These are phyloP conservation scores for Amanita rimosa DNA, from an alignment of 768 basidiomycete species.

Conservation along the genomic window DNA sequence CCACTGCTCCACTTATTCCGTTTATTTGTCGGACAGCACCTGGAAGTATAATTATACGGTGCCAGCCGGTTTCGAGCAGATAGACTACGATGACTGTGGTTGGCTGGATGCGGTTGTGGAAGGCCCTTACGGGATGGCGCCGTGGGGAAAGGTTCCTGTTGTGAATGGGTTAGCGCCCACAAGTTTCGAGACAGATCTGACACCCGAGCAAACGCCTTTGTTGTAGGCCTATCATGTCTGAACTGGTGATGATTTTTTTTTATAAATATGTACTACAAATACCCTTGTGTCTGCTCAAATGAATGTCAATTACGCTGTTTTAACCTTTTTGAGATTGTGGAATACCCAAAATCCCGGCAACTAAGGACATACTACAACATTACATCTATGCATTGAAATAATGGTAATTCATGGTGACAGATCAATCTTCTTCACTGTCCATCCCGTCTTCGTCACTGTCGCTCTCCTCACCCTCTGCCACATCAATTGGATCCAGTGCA, in stretches of 20 bases:
- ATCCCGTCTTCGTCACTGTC: conserved; percentile 61
- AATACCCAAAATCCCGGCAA: no score
- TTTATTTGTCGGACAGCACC: not conserved
- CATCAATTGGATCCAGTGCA: conserved; percentile 68
- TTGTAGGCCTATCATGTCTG: no score
- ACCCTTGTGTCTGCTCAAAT: no score
- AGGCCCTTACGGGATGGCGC: not conserved
- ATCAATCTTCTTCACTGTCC: conserved; percentile 49
- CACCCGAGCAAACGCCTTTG: no score
- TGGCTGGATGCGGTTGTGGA: not conserved
- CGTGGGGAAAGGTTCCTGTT: not conserved
- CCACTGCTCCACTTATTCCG: not conserved
- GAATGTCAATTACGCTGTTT: no score
- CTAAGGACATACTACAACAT: no score
- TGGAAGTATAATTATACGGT: not conserved
- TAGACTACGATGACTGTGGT: no score
- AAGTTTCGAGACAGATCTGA: not conserved
- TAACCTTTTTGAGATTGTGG: no score
- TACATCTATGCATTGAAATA: no score
- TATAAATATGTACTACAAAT: no score
- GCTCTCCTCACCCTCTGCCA: conserved; percentile 85
- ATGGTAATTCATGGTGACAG: no score
- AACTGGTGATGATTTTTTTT: no score
- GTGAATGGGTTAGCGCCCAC: not conserved
- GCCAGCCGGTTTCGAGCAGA: not conserved